Evolutionary conservation across 2,329 filamentous ascomycete species (phyloP).

Genomic region (Knufia fluminis): DNA sequence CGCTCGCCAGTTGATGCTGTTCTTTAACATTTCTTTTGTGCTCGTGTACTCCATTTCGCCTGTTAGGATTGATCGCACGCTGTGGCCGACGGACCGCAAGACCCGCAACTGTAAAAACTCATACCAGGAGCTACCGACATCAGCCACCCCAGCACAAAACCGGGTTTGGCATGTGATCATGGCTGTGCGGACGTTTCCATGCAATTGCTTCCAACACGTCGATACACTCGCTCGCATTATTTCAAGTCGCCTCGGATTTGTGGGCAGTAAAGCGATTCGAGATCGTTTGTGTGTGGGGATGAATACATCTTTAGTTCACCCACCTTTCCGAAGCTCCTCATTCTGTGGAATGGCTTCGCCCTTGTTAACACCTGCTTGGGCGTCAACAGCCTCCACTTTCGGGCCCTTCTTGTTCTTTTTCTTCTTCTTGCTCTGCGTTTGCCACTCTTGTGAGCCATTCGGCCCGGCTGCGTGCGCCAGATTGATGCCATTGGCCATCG

Average conservation of each 20-base stretch:
- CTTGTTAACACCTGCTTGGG: conserved; percentile 24
- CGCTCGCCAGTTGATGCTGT: neutral
- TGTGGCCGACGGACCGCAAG: too few species aligned
- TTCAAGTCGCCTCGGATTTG: too few species aligned
- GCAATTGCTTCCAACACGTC: too few species aligned
- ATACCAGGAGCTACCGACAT: too few species aligned
- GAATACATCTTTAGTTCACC: conserved; percentile 25
- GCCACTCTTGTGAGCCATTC: conserved; percentile 26
- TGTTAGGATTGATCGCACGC: too few species aligned
- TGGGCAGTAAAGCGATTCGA: too few species aligned
- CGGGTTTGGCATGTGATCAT: too few species aligned
- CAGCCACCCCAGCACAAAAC: too few species aligned
- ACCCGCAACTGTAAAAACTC: too few species aligned
- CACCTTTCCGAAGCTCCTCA: conserved; percentile 38
- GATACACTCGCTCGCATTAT: too few species aligned
- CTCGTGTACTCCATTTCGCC: neutral
- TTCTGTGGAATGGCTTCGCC: conserved; percentile 34
- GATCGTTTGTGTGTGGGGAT: too few species aligned
- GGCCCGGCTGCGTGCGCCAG: neutral
- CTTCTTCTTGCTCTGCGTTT: conserved; percentile 33
- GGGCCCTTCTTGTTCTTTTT: conserved; percentile 34
- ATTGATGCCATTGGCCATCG: conserved; percentile 3
- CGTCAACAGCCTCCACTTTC: conserved; percentile 29
- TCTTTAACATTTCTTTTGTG: neutral
- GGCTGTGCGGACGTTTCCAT: too few species aligned